phyloP scores from a whole-genome alignment of 768 basidiomycete species.

The Rhodotorula kratochvilovae region DNA sequence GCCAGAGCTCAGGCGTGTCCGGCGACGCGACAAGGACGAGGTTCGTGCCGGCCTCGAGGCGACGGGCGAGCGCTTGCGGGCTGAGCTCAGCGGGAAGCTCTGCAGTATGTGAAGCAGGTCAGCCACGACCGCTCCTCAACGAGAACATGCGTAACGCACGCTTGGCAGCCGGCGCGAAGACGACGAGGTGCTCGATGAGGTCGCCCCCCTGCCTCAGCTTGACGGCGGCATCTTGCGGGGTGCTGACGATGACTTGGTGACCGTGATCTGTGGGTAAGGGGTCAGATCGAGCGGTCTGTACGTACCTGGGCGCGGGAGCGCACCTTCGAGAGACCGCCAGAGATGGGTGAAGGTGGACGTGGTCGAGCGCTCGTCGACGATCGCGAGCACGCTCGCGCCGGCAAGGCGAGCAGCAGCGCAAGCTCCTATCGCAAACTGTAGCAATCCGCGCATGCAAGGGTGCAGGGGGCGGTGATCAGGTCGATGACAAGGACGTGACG shows the following conservation, averaged over 20 bases:
- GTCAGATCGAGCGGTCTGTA: no score
- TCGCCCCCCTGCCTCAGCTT: slow-evolving; percentile 58
- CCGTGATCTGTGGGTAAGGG: slow-evolving; percentile 76
- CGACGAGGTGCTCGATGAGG: slow-evolving; percentile 75
- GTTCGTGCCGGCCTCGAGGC: slow-evolving; percentile 59
- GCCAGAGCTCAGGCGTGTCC: slow-evolving; percentile 56
- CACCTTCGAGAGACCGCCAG: slow-evolving; percentile 72
- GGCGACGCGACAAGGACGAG: slow-evolving; percentile 75
- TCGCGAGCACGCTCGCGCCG: slow-evolving; percentile 59
- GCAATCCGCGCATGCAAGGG: no score
- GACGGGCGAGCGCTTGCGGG: slow-evolving; percentile 70
- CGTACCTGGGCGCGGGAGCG: no score
- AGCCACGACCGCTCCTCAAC: no score
- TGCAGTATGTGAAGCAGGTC: slow-evolving; percentile 45
- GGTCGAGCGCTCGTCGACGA: slow-evolving; percentile 68
- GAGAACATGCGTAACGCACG: no score
- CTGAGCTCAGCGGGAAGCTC: slow-evolving; percentile 69
- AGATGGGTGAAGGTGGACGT: slow-evolving; percentile 71
- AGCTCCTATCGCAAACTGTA: no score
- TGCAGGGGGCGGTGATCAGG: no score
- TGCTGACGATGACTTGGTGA: slow-evolving; percentile 78
- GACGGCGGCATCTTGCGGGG: slow-evolving; percentile 59
- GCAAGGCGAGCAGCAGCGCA: background rate
- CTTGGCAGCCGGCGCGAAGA: slow-evolving; percentile 81
- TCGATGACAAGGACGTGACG: no score